phyloP scores from a whole-genome alignment of 2,329 filamentous ascomycete species.

The Trichoderma hamatum region DNA sequence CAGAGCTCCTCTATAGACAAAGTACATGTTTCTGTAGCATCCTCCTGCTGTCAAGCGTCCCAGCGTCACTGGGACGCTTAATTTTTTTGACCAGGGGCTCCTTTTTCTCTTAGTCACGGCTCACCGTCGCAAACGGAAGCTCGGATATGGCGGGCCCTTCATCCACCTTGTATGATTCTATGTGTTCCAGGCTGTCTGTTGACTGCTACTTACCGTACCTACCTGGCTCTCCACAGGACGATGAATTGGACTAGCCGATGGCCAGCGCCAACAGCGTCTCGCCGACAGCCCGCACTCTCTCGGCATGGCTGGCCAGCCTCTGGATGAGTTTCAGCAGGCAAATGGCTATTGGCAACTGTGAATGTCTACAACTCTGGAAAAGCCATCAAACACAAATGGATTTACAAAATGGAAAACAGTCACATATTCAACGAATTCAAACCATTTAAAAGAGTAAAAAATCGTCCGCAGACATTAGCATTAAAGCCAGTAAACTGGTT shows the following conservation, averaged over 20 bases:
- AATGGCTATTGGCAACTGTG: neutral
- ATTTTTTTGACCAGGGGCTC: neutral
- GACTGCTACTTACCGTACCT: neutral
- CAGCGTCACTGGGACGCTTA: neutral
- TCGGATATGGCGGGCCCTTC: constrained; percentile 15
- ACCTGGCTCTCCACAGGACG: neutral
- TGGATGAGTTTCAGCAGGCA: neutral
- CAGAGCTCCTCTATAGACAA: neutral
- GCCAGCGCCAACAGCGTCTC: neutral
- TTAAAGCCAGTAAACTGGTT: constrained; percentile 32
- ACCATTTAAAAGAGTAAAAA: neutral
- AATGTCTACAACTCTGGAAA: neutral
- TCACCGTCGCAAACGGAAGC: constrained; percentile 19
- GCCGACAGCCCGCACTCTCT: neutral
- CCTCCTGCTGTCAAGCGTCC: neutral
- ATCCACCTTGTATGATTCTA: neutral
- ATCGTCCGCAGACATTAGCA: constrained; percentile 30
- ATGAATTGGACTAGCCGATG: neutral
- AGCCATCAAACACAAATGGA: neutral
- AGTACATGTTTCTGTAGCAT: neutral
- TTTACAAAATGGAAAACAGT: neutral
- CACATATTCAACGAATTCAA: neutral
- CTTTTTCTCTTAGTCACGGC: constrained; percentile 20
- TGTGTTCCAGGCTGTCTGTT: neutral
- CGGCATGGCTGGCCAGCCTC: neutral